Conservation (phyloP, 2,329 filamentous ascomycete genomes). For the Xylaria sp. region DNA sequence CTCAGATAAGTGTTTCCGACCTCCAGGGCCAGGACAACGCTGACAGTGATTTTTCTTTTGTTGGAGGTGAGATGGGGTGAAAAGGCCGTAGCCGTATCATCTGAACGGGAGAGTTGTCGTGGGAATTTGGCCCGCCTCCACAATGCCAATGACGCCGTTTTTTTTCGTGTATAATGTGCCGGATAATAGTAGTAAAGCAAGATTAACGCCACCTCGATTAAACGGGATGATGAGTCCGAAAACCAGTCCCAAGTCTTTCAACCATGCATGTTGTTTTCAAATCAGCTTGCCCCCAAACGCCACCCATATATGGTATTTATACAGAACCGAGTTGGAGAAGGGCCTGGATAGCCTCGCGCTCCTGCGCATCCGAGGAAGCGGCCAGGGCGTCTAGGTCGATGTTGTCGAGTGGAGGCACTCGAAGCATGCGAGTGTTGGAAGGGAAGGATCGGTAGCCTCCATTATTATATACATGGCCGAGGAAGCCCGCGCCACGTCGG, state of each 20-base stretch:
- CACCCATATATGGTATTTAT: conserved; percentile 54
- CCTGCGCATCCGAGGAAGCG: conserved; percentile 59
- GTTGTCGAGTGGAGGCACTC: conserved; percentile 46
- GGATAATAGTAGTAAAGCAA: conserved; percentile 24
- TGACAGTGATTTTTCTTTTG: conserved; percentile 13
- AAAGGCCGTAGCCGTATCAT: conserved; percentile 10
- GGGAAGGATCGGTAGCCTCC: conserved; percentile 45
- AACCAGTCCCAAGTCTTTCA: conserved; percentile 26
- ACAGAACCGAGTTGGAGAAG: conserved; percentile 75
- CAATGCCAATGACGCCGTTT: conserved; percentile 26
- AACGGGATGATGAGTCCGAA: conserved; percentile 24
- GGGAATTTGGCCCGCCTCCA: conserved; percentile 13
- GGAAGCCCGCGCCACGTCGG: conserved; percentile 48
- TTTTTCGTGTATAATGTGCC: conserved; percentile 21
- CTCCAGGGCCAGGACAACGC: conserved; percentile 27
- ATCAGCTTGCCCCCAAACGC: conserved; percentile 40
- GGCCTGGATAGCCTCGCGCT: conserved; percentile 76
- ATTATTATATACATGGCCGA: conserved; percentile 46
- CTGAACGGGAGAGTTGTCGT: conserved; percentile 16
- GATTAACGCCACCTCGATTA: conserved; percentile 28
- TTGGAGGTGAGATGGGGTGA: conserved; percentile 15
- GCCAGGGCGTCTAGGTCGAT: conserved; percentile 49
- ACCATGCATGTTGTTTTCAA: conserved; percentile 24
- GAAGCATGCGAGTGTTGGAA: conserved; percentile 47
- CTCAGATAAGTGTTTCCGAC: conserved; percentile 21